A percentile compares a stretch with the other conserved stretches of the same genome.
These are phyloP conservation scores for Dalbergia cultrata DNA, from an alignment of 306 rosid genomes.

Conservation along the genomic window DNA sequence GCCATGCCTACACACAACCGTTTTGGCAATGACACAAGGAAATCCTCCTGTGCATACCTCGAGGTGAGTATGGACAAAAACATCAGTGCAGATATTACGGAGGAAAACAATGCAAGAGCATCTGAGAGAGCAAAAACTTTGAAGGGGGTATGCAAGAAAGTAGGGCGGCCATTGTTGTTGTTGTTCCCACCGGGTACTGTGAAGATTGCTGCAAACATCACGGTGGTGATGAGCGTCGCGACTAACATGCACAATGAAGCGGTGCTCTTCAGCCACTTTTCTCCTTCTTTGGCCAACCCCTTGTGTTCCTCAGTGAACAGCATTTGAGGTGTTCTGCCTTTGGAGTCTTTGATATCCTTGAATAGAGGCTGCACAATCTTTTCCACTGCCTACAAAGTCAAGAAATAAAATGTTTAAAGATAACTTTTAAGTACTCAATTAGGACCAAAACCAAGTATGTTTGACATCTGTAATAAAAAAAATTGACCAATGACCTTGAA, in stretches of 20 bases:
- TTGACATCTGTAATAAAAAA: background rate
- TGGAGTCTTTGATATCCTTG: slow-evolving; percentile 27
- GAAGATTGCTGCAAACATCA: slow-evolving; percentile 38
- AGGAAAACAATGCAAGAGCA: slow-evolving; percentile 32
- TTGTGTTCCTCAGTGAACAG: slow-evolving; percentile 27
- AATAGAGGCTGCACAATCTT: slow-evolving; percentile 24
- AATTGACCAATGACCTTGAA: slow-evolving; percentile 27
- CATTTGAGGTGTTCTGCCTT: slow-evolving; percentile 37
- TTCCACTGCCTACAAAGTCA: slow-evolving; percentile 18
- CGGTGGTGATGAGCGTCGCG: slow-evolving; percentile 30
- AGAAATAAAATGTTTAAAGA: background rate
- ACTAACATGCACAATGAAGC: slow-evolving; percentile 36
- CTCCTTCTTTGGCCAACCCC: slow-evolving; percentile 37
- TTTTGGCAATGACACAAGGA: slow-evolving; percentile 33
- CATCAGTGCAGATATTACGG: slow-evolving; percentile 32
- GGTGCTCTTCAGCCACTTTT: slow-evolving; percentile 40
- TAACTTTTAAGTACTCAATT: background rate
- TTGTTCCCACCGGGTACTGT: slow-evolving; percentile 33
- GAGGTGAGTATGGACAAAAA: slow-evolving; percentile 39
- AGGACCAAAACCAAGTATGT: background rate
- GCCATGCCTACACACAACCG: slow-evolving; percentile 37
- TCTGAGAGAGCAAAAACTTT: slow-evolving; percentile 33
- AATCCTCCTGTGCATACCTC: slow-evolving; percentile 39
- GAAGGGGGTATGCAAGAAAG: slow-evolving; percentile 13
- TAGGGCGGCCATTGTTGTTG: slow-evolving; percentile 7